A percentile compares a stretch with the other conserved stretches of the same genome.
Conservation (phyloP, 371 early-diverging fungal species). For the Syncephalastrum racemosum region DNA sequence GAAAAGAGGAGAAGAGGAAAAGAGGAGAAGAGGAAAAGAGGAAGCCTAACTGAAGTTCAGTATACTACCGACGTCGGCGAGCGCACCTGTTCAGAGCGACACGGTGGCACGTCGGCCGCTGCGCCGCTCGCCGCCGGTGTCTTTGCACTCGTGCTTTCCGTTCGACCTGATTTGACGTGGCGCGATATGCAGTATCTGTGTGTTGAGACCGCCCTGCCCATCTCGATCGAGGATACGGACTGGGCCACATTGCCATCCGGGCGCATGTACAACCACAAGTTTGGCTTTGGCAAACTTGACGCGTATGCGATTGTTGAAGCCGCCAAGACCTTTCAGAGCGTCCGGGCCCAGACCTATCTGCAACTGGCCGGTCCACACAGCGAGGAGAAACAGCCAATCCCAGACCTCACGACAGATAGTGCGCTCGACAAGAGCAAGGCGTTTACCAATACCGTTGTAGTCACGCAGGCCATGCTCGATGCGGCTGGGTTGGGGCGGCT, state of each 20-base stretch:
- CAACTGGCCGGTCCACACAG: conserved; percentile 22
- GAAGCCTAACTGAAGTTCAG: conserved; percentile 13
- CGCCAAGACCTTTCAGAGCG: conserved; percentile 59
- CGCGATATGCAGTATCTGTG: conserved; percentile 87
- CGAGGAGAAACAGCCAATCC: conserved; percentile 27
- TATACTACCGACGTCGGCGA: conserved; percentile 73
- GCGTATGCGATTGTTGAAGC: conserved; percentile 76
- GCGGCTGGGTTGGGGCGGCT: conserved; percentile 53
- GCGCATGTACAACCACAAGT: conserved; percentile 85
- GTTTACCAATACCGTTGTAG: conserved; percentile 22
- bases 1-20: background rate
- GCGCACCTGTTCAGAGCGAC: conserved; percentile 60
- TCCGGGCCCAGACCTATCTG: conserved; percentile 61
- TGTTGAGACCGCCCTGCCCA: conserved; percentile 75
- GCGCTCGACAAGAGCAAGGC: conserved; percentile 19
- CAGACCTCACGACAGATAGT: conserved; percentile 29
- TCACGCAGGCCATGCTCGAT: conserved; percentile 45
- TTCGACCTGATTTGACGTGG: conserved; percentile 86
- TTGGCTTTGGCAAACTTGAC: conserved; percentile 89
- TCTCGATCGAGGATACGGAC: conserved; percentile 60
- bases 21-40: background rate
- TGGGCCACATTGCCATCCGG: conserved; percentile 66
- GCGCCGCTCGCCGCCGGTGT: conserved; percentile 87
- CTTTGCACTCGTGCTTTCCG: conserved; percentile 67
- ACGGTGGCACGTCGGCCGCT: conserved; percentile 91